These are phyloP conservation scores for Colletotrichum neosansevieriae DNA, from an alignment of 2,329 filamentous ascomycete genomes.

Conservation along the genomic window DNA sequence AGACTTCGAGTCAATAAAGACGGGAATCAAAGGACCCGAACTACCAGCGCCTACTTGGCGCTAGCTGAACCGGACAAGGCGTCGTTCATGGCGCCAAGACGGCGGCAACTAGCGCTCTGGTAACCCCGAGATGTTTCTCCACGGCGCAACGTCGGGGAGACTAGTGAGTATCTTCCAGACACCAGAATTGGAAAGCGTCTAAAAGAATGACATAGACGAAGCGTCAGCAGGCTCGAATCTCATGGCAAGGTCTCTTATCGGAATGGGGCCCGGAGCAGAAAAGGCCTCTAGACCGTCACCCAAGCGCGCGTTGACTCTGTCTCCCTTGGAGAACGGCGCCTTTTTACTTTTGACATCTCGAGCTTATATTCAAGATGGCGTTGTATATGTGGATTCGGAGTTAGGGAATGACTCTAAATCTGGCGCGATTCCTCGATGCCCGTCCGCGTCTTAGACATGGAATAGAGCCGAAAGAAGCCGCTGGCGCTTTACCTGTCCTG, in stretches of 20 bases:
- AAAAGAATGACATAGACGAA: not conserved
- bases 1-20: not conserved
- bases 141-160: conserved; percentile 18
- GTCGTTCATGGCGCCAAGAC: conserved; percentile 1
- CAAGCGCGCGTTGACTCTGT: too few species aligned
- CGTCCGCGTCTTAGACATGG: not conserved
- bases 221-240: not conserved
- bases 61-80: conserved; percentile 5
- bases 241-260: not conserved
- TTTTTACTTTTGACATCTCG: not conserved
- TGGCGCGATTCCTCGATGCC: not conserved
- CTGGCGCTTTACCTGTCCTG: too few species aligned
- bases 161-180: not conserved
- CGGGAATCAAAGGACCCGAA: conserved; percentile 8
- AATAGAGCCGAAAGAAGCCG: conserved; percentile 1
- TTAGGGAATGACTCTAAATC: not conserved
- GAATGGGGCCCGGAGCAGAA: not conserved
- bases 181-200: conserved; percentile 18
- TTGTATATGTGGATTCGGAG: not conserved
- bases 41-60: not conserved
- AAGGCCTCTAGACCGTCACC: too few species aligned
- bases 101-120: conserved; percentile 6
- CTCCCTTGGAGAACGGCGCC: not conserved
- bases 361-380: not conserved
- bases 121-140: conserved; percentile 9